Evolutionary conservation across 345 rosid species (phyloP).

Genomic region (Raphanus sativus): DNA sequence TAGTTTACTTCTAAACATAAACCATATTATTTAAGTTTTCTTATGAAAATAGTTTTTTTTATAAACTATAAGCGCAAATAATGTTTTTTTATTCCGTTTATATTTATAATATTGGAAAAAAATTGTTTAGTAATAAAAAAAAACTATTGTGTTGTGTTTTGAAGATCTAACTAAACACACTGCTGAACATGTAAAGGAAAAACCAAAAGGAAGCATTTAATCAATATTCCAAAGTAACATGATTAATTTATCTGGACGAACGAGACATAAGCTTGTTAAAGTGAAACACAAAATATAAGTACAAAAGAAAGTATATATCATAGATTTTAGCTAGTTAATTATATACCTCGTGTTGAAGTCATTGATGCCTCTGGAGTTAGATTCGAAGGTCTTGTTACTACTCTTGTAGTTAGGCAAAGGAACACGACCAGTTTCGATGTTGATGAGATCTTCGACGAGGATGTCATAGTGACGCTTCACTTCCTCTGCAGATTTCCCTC

Average conservation of each 20-base stretch:
- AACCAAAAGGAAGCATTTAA: not conserved
- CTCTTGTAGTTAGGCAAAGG: constrained; percentile 69
- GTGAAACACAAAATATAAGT: not conserved
- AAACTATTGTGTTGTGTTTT: not conserved
- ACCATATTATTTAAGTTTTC: not conserved
- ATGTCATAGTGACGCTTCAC: constrained; percentile 82
- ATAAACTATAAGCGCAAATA: not conserved
- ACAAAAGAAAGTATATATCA: not conserved
- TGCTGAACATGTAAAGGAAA: not conserved
- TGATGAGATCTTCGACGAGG: constrained; percentile 70
- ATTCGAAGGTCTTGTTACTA: constrained; percentile 18
- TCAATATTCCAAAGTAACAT: not conserved
- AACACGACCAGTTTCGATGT: constrained; percentile 69
- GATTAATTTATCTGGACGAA: not conserved
- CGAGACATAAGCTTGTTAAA: not conserved
- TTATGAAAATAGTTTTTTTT: not conserved
- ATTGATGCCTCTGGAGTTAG: constrained; percentile 39
- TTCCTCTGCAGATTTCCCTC: constrained; percentile 79
- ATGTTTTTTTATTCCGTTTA: not conserved
- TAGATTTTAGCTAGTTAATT: not conserved
- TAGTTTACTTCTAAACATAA: not conserved
- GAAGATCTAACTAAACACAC: not conserved
- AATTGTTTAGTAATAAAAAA: not conserved
- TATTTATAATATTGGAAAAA: not conserved
- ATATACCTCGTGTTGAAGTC: constrained; percentile 49